Evolutionary conservation across 2,329 filamentous ascomycete genomes (phyloP), one percentile per base, ranked within the genome.

Genomic region (Fusarium sp.): DNA sequence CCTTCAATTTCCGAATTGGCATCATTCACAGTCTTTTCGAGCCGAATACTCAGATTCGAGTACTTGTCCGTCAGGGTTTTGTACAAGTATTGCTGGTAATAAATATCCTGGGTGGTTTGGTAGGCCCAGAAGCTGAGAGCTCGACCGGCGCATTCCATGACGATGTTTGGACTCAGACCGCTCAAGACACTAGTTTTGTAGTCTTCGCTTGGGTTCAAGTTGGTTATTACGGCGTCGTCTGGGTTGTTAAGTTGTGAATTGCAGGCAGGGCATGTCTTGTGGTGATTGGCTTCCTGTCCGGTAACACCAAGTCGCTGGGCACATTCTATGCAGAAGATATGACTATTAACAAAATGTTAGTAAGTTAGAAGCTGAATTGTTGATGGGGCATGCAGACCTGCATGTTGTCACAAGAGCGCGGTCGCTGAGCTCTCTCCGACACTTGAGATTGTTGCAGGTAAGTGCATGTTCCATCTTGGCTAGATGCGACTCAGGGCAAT

Each of bases 181-280:
- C 92, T 94, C 13, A 98, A 83, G 1, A 97, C 88, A 63, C 91
- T 94, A 0, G 92, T 94, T 79, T 97, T 97, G 83, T 96, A 97
- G 70, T 97, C 94, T 74, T 98, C 94, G 0, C 89, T 90, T 0
- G 94, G 94, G 63, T 91, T 92, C 40, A 98, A 84, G 31, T 89
- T 86, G 1, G 91, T 87, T 21, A 91, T 84, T 11, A 92, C 88
- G 6, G 90, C 92, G 80, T 97, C 93, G 71, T 97, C 92, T 0
- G 89, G 89, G 66, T 91, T 92, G 9, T 83, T 81, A 4, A 98
- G 85, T 10, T 84, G 84, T 4, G 88, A 86, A 34, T 88, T 83
- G 76, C 95, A 98, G 26, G 92, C 93, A 55, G 94, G 94, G 76
- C 94, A 98, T 2, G 81, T 74, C 5, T 83, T 82, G 24, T 86